Percentiles rank a stretch among this genome's conserved stretches.
phyloP scores from a whole-genome alignment of 2,329 filamentous ascomycete species.

The Albifimbria verrucaria region DNA sequence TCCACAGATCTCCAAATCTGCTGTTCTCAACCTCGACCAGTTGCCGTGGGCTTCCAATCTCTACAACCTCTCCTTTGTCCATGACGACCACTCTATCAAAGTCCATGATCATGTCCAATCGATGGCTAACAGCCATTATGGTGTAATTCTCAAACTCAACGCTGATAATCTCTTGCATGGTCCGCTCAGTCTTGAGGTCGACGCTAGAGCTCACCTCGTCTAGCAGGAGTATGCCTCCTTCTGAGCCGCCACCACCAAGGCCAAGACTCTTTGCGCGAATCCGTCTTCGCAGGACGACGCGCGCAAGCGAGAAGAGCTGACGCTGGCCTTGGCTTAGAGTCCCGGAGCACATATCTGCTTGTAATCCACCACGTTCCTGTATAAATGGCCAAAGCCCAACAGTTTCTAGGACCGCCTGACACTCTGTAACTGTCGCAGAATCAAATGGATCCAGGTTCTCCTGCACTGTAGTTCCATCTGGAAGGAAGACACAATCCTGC shows the following conservation, averaged over 20 bases:
- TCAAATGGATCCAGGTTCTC: slow-evolving; percentile 40
- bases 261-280: slow-evolving; percentile 13
- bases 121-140: slow-evolving; percentile 37
- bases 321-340: slow-evolving; percentile 56
- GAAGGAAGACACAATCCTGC: slow-evolving; percentile 52
- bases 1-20: background rate
- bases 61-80: slow-evolving; percentile 37
- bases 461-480: slow-evolving; percentile 35
- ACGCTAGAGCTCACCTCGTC: slow-evolving; percentile 30
- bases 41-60: slow-evolving; percentile 14
- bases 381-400: slow-evolving; percentile 32
- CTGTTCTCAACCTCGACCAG: background rate
- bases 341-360: slow-evolving; percentile 39
- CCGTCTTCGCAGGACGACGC: slow-evolving; percentile 48
- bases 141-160: slow-evolving; percentile 35
- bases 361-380: slow-evolving; percentile 28
- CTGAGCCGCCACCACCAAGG: background rate
- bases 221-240: slow-evolving; percentile 21
- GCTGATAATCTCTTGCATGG: slow-evolving; percentile 25
- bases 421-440: slow-evolving; percentile 27
- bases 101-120: slow-evolving; percentile 40
- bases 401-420: slow-evolving; percentile 28
- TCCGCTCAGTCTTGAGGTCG: slow-evolving; percentile 26
- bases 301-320: slow-evolving; percentile 61
- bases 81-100: slow-evolving; percentile 43